Conservation (phyloP, 73 alveolate genomes). For the Effrenium voratum region DNA sequence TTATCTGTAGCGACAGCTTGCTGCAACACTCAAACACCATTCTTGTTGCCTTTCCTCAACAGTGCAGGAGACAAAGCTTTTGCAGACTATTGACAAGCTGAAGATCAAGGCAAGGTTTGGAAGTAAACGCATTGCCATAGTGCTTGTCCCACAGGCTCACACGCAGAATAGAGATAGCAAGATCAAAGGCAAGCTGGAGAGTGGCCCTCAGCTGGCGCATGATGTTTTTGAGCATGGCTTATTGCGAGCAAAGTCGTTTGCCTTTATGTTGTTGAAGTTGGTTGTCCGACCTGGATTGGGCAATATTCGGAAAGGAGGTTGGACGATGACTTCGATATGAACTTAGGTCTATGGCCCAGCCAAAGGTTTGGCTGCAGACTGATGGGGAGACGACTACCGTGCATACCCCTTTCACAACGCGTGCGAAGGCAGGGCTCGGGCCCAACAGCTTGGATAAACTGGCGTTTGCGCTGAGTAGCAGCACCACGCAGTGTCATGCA, state of each 20-base stretch:
- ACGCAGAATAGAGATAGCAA: constrained; percentile 82
- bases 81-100: constrained; percentile 99
- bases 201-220: neutral
- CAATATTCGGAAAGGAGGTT: neutral
- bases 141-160: constrained; percentile 61
- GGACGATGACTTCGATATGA: neutral
- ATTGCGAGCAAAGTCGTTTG: neutral
- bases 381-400: constrained; percentile 98
- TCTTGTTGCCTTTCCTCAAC: neutral
- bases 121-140: neutral
- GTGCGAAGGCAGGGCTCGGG: constrained; percentile 95
- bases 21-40: no score
- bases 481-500: no score
- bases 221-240: neutral
- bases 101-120: constrained; percentile 96
- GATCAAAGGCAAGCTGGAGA: constrained; percentile 62
- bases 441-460: neutral
- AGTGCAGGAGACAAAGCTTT: constrained; percentile 98
- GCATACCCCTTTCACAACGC: constrained; percentile 98
- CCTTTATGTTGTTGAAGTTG: neutral
- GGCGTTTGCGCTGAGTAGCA: neutral
- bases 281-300: neutral
- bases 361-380: constrained; percentile 96
- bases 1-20: no score
- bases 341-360: constrained; percentile 97